phyloP scores from a whole-genome alignment of 202 grass and related monocot species.

The Bolboschoenoplectus hybrid region DNA sequence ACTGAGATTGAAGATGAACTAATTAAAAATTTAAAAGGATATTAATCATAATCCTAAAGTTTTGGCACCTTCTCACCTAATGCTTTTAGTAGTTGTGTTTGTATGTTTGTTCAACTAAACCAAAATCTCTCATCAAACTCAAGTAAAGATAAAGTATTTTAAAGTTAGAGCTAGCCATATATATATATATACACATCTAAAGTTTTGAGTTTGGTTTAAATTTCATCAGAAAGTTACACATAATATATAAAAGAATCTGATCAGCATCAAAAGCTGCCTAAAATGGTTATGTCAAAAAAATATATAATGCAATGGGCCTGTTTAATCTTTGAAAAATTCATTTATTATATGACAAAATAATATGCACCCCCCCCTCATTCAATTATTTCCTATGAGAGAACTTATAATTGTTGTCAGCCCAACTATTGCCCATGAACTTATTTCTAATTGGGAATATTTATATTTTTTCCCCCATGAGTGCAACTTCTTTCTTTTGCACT shows the following conservation, averaged over 20 bases:
- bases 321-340: neutral
- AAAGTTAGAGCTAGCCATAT: neutral
- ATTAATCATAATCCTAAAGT: constrained; percentile 1
- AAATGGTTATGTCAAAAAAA: neutral
- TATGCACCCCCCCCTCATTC: neutral
- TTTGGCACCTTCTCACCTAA: constrained; percentile 24
- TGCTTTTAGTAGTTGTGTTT: constrained; percentile 20
- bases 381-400: neutral
- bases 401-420: neutral
- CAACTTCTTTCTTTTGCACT: too few species aligned
- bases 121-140: constrained; percentile 28
- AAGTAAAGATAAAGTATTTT: neutral
- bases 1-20: constrained; percentile 8
- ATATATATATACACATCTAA: neutral
- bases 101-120: constrained; percentile 33
- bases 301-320: neutral
- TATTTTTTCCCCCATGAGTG: too few species aligned
- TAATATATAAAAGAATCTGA: neutral
- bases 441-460: neutral
- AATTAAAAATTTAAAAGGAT: neutral
- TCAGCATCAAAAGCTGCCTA: neutral
- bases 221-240: neutral
- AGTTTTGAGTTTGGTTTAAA: neutral
- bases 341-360: constrained; percentile 11
- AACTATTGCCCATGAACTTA: neutral